Evolutionary conservation across 805 yeast genomes (phyloP), one percentile per base, ranked within the genome.

Genomic region (Wickerhamomyces chaumierensis): DNA sequence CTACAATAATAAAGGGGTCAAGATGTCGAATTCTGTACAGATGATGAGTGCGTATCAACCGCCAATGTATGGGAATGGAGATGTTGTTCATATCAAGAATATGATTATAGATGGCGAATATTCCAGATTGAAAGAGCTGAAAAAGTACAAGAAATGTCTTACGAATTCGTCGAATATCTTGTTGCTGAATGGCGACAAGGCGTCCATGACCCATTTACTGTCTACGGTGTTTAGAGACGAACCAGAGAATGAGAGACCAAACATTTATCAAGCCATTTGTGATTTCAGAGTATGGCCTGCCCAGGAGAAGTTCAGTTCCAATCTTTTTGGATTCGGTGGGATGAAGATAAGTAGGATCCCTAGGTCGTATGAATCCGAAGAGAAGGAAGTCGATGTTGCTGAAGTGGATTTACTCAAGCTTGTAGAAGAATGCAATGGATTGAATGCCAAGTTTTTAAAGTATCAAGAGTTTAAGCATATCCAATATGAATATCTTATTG

Each of bases 131-230:
- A 43, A 39, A 13, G 48, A 41, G 16, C 17, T 51, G 14, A 18
- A 36, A 19, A 35, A 39, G 27, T 51, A 50, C 38, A 49, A 43
- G 39, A 39, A 39, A 34, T 46, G 48, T 35, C 19, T 51, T 28
- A 36, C 65, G 36, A 55, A 63, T 14, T 52, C 61, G 3, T 69
- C 88, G 1, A 76, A 75, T 40, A 56, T 87, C 3, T 46, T 88
- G 34, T 56, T 88, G 18, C 48, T 88, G 14, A 57, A 63, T n/a
- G 94, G 85, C 40, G 85, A 84, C 53, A 90, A 87, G 66, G 74
- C 33, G 54, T 69, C 8, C 73, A 71, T 12, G 56, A 62, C 40
- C 25, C 37, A 36, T 5, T 48, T 85, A 11, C 54, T 63, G n/a
- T 53, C 58, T 2, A 48, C 54, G 11, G 57, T 75, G 7, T 83